phyloP scores from a whole-genome alignment of 1,284 basidiomycete species.

The Microbotryum silenes-acaulis region DNA sequence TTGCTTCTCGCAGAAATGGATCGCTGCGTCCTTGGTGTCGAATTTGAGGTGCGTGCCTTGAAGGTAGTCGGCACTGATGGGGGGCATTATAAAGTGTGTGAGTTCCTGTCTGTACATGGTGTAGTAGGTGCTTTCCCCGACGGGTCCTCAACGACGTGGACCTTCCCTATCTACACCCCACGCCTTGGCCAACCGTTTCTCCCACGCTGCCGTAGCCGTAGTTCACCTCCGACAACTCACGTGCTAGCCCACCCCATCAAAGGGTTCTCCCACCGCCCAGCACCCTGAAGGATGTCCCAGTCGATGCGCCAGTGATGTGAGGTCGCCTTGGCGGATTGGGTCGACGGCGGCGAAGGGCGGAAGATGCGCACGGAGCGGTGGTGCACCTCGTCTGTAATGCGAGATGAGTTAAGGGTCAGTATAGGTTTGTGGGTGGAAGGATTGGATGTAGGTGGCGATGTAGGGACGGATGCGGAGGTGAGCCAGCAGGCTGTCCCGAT shows the following conservation, averaged over 20 bases:
- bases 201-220: no score
- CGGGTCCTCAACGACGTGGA: background rate
- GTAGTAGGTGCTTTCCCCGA: background rate
- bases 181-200: background rate
- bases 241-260: conserved; percentile 89
- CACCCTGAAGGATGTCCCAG: conserved; percentile 82
- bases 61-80: conserved; percentile 83
- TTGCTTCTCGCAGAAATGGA: conserved; percentile 89
- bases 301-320: conserved; percentile 87
- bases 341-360: conserved; percentile 87
- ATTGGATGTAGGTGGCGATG: background rate
- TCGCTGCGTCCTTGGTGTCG: conserved; percentile 80
- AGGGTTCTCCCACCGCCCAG: conserved; percentile 96
- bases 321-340: conserved; percentile 85
- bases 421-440: background rate
- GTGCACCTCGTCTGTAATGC: conserved; percentile 61
- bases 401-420: background rate
- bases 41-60: conserved; percentile 85
- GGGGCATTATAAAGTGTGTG: background rate
- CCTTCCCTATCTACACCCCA: background rate
- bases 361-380: conserved; percentile 86
- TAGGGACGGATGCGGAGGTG: background rate
- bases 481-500: background rate
- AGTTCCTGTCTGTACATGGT: background rate
- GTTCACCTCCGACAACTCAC: conserved; percentile 6